phyloP scores from a whole-genome alignment of 108 stramenopile genomes.

The Schizochytrium sp. region DNA sequence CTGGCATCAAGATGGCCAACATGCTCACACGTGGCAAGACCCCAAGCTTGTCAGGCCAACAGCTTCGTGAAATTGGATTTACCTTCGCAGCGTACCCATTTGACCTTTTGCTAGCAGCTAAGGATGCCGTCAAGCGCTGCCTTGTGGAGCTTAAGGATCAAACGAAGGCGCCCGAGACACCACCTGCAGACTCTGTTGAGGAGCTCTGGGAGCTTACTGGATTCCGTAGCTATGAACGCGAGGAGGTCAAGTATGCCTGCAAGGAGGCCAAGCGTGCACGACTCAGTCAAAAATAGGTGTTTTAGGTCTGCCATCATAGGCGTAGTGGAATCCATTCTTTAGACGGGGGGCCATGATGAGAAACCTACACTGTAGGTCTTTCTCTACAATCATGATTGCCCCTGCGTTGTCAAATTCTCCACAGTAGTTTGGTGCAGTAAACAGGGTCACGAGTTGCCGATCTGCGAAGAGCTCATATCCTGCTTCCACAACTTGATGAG shows the following conservation, averaged over 20 bases:
- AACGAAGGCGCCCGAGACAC: constrained; percentile 84
- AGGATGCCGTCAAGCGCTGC: constrained; percentile 88
- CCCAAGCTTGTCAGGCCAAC: constrained; percentile 86
- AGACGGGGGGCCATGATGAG: constrained; percentile 68
- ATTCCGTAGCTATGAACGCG: constrained; percentile 64
- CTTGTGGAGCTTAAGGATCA: constrained; percentile 85
- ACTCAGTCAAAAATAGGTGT: constrained; percentile 44
- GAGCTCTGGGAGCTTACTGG: constrained; percentile 63
- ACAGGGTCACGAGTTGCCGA: constrained; percentile 96
- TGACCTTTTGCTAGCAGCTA: constrained; percentile 89
- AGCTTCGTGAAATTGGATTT: constrained; percentile 90
- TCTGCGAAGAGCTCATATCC: constrained; percentile 98
- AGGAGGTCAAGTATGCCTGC: constrained; percentile 59
- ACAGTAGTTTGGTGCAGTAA: constrained; percentile 97
- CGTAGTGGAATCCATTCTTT: constrained; percentile 19
- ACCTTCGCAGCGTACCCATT: constrained; percentile 96
- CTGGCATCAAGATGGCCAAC: constrained; percentile 93
- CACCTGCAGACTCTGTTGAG: constrained; percentile 54
- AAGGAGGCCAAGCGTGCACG: constrained; percentile 19
- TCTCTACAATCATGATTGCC: constrained; percentile 97
- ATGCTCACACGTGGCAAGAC: constrained; percentile 93
- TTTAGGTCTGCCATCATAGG: constrained; percentile 24
- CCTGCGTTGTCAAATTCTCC: constrained; percentile 99
- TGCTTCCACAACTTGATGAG: constrained; percentile 99
- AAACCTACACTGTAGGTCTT: constrained; percentile 96